Conservation (phyloP, 1,284 basidiomycete genomes). For the Moesziomyces globuligerus region DNA sequence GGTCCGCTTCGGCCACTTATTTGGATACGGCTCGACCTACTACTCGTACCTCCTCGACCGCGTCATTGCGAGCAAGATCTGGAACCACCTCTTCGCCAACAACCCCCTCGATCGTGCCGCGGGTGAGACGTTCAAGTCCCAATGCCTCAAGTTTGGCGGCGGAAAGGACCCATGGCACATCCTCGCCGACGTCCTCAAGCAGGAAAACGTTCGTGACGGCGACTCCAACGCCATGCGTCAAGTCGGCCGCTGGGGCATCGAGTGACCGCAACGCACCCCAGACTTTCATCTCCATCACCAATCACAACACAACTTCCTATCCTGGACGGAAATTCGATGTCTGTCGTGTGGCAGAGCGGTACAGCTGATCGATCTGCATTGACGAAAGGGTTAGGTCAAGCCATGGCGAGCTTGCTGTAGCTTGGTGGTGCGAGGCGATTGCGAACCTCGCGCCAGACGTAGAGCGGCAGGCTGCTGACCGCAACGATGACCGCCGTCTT, state of each 20-base stretch:
- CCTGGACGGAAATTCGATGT: background rate
- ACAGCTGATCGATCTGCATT: background rate
- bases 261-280: conserved; percentile 2
- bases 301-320: background rate
- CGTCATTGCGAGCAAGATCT: conserved; percentile 90
- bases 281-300: background rate
- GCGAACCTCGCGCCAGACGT: conserved; percentile 86
- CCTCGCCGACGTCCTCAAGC: conserved; percentile 77
- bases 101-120: conserved; percentile 66
- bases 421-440: conserved; percentile 89
- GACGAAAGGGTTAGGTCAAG: no score
- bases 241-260: conserved; percentile 73
- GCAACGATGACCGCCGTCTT: conserved; percentile 89
- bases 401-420: conserved; percentile 78
- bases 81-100: conserved; percentile 77
- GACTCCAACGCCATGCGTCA: conserved; percentile 82
- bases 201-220: conserved; percentile 55
- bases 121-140: conserved; percentile 81
- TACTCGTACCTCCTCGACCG: conserved; percentile 97
- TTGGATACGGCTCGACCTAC: conserved; percentile 96
- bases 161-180: conserved; percentile 93
- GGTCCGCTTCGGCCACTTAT: conserved; percentile 92
- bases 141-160: conserved; percentile 84
- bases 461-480: conserved; percentile 87
- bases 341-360: background rate